These are phyloP conservation scores for Ustilago hordei DNA, from an alignment of 1,284 basidiomycete genomes.

Conservation along the genomic window DNA sequence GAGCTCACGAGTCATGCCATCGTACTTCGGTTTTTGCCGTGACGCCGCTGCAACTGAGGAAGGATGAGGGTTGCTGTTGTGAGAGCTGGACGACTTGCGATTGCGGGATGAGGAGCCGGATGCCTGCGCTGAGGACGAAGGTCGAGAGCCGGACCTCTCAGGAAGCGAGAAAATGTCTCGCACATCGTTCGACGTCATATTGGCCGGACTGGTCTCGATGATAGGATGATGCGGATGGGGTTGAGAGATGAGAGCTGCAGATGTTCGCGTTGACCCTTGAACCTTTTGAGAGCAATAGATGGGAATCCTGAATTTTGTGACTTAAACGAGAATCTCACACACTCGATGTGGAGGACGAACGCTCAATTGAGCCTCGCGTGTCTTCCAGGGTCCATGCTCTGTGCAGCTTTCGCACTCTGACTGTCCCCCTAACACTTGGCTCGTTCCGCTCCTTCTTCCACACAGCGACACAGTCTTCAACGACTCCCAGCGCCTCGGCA, in stretches of 20 bases:
- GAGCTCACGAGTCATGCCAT: constrained; percentile 89
- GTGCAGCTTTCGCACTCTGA: constrained; percentile 14
- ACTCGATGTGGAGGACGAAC: constrained; percentile 4
- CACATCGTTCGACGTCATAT: constrained; percentile 63
- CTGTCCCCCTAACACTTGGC: neutral
- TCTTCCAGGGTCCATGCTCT: constrained; percentile 34
- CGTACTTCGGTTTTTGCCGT: constrained; percentile 49
- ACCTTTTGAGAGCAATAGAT: neutral
- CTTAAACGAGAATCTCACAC: neutral
- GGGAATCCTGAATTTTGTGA: neutral
- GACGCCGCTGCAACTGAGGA: constrained; percentile 25
- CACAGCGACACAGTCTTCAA: neutral
- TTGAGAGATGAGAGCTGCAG: constrained; percentile 19
- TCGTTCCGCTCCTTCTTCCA: neutral
- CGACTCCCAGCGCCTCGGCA: neutral
- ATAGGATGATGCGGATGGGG: constrained; percentile 4
- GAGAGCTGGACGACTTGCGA: constrained; percentile 36
- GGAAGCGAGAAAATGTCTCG: constrained; percentile 66
- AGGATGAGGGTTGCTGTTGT: constrained; percentile 39
- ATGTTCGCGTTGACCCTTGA: constrained; percentile 18
- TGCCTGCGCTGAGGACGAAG: constrained; percentile 39
- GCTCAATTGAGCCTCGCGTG: constrained; percentile 10
- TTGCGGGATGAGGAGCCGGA: constrained; percentile 38
- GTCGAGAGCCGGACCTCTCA: constrained; percentile 28
- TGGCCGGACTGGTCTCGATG: neutral